Evolutionary conservation across 2,329 filamentous ascomycete species (phyloP).

Genomic region (Calcarisporium arbuscula): DNA sequence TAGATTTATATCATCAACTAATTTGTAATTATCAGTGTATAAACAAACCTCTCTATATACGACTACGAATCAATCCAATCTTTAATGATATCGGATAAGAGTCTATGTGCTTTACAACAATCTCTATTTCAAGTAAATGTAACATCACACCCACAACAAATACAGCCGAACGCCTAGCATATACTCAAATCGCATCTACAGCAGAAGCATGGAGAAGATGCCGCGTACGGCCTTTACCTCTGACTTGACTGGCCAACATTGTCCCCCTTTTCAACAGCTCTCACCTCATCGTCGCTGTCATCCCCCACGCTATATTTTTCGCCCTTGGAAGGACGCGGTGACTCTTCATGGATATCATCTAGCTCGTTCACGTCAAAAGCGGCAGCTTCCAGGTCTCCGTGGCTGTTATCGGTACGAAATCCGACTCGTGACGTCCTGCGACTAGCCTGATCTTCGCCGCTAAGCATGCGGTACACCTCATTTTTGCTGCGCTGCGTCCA

Average conservation of each 20-base stretch:
- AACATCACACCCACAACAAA: no score
- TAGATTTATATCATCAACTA: no score
- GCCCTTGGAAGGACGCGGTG: constrained; percentile 36
- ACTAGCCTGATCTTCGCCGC: constrained; percentile 28
- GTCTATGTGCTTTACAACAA: no score
- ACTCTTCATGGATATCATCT: constrained; percentile 51
- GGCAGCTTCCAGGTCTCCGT: constrained; percentile 53
- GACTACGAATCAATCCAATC: no score
- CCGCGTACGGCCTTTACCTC: no score
- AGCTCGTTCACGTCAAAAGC: constrained; percentile 63
- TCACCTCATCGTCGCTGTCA: constrained; percentile 46
- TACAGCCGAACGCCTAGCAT: no score
- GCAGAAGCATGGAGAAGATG: no score
- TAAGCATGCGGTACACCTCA: constrained; percentile 47
- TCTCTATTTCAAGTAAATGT: no score
- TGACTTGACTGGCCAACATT: constrained; percentile 7
- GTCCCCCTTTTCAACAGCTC: constrained; percentile 28
- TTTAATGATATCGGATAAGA: no score
- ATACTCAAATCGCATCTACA: no score
- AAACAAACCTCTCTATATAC: no score
- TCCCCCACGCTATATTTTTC: constrained; percentile 53
- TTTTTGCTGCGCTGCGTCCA: constrained; percentile 56
- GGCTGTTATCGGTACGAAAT: constrained; percentile 40
- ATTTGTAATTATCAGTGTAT: no score
- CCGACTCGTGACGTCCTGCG: constrained; percentile 29